Evolutionary conservation across 768 basidiomycete species (phyloP), one percentile per base, ranked within the genome.

Genomic region (Collybia mongolica): DNA sequence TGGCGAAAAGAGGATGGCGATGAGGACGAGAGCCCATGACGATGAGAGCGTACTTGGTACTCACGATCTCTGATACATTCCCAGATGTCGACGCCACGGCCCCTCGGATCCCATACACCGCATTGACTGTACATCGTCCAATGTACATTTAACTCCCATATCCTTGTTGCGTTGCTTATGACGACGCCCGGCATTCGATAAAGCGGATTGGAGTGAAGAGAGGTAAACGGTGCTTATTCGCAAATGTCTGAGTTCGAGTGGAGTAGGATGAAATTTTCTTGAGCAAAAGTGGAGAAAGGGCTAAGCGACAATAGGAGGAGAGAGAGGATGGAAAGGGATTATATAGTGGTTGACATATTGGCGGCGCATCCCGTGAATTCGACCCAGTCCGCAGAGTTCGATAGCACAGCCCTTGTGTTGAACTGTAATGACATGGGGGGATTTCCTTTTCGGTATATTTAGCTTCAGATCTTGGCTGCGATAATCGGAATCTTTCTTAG

Each of bases 61-160:
- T 67, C 66, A 88, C 87, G 87, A 58, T 80, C 77, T 65, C 73
- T 67, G 47, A 88, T 71, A 62, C 87, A 89, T 59, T 89, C 86
- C 86, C 86, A 89, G 48, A 89, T 77, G 49, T 87, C 84, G 37
- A 89, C 87, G 22, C 83, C 81, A 36, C 80, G 78, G 46, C 80
- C 74, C 65, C 75, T 78, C 19, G 79, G 67, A 66, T 88, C 83
- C 86, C 86, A 89, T 12, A 84, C 74, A 48, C 82, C 82, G 64
- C 87, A 88, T 60, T 89, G 87, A 52, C 80, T 80, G 63, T 79
- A 75, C 39, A 82, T 55, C 19, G 74, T 58, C 86, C 86, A 89
- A 64, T 82, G 71, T 37, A 84, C 71, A 62, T 84, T 83, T 60
- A 75, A 58, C 63, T 87, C 86, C 86, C 86, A 88, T 35, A 86